Conservation (phyloP, 441 rosid species). For the Mallotus repandus region DNA sequence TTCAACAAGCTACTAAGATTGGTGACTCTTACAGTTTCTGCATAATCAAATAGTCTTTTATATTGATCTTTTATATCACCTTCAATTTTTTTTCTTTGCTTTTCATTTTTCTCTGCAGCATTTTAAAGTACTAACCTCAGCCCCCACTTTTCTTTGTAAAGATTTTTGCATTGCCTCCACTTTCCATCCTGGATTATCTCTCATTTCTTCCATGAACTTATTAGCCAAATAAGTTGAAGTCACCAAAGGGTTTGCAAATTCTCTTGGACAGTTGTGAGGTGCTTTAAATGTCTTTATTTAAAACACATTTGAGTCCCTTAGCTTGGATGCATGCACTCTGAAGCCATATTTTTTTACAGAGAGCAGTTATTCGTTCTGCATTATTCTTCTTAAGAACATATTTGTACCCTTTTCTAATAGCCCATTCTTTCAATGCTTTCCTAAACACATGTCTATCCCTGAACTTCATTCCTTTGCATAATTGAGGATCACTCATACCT, state of each 20-base stretch:
- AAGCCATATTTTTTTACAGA: neutral
- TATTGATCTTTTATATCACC: neutral
- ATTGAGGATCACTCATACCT: too few species aligned
- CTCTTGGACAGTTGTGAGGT: too few species aligned
- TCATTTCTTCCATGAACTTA: neutral
- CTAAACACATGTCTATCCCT: rapidly evolving
- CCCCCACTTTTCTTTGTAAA: neutral
- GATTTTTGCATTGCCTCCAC: neutral
- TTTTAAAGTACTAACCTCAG: rapidly evolving
- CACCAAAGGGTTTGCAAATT: neutral
- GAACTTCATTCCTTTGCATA: neutral
- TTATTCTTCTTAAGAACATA: too few species aligned
- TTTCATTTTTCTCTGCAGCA: neutral
- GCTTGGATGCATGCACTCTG: neutral
- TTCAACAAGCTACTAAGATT: neutral
- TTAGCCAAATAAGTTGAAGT: neutral
- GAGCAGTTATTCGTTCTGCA: neutral
- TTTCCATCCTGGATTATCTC: neutral
- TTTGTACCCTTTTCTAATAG: too few species aligned
- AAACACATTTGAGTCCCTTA: too few species aligned
- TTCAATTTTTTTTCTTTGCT: neutral
- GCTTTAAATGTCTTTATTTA: neutral
- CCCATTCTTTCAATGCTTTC: neutral
- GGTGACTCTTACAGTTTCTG: rapidly evolving
- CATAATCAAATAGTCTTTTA: neutral